Base-by-base conservation (phyloP, 2,329 filamentous ascomycete genomes). In the Colletotrichum trifolii region DNA sequence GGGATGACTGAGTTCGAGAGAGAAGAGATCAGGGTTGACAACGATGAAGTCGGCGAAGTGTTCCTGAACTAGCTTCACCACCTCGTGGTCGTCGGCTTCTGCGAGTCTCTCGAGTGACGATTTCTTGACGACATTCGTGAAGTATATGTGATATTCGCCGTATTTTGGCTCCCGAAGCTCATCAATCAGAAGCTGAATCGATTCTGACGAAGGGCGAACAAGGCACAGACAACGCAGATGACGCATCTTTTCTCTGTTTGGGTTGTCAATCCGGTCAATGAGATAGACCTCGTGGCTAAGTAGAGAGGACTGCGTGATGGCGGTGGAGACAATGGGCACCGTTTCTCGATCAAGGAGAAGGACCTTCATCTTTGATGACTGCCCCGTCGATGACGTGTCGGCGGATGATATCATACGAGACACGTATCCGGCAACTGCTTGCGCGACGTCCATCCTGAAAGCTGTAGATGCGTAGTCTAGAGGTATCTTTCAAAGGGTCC, bases 271-370 rank as follows among this genome's bases (percentile, higher is more conserved):
- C 65, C 96, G 93, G 78, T 99, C 96, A 73, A 96, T 97, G 67
- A 99, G 92, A 79, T 97, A 99, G 71, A 99, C 92, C 81, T 98
- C 95, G 81, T 99, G 94, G 74, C 93, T 97, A 68, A 99, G 89
- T 17, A 99, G 88, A 43, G 93, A 89, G 35, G 96, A 99, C 77
- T 99, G 96, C 2, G 96, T 98, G 67, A 95, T 95, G 59, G 96
- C 94, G 6, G 94, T 96, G 9, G 96, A 99, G 17, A 97, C 89
- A 70, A 98, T 97, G 13, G 93, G 88, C 25, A 98, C 91, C 70
- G 96, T 99, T 79, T 98, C 96, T 79, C 88, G 91, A 78, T 99
- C 96, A 71, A 99, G 84, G 68, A 99, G 83, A 62, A 99, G 83
- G 67, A 98, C 96, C 88, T 99, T 99, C 96, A 99, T 99, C 83